Conservation (phyloP, 108 stramenopile species). For the Cyclotella kingstonii region DNA sequence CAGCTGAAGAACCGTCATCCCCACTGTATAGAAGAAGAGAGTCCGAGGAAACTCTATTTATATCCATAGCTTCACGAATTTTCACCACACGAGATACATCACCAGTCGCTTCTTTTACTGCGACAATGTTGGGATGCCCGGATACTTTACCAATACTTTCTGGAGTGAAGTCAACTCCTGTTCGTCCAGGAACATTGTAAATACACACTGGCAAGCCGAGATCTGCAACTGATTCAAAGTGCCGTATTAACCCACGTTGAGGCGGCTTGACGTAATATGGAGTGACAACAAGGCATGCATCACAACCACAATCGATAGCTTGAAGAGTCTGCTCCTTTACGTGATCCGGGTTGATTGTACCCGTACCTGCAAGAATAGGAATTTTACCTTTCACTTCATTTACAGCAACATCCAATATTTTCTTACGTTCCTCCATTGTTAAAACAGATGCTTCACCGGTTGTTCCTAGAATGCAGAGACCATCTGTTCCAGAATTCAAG, state of each 20-base stretch:
- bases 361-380: slow-evolving; percentile 65
- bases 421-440: slow-evolving; percentile 54
- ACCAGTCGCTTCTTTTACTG: slow-evolving; percentile 72
- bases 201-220: slow-evolving; percentile 69
- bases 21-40: slow-evolving; percentile 70
- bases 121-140: slow-evolving; percentile 59
- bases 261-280: slow-evolving; percentile 86
- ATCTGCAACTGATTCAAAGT: slow-evolving; percentile 65
- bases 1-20: slow-evolving; percentile 62
- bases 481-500: slow-evolving; percentile 62
- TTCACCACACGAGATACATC: slow-evolving; percentile 58
- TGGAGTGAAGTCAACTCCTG: slow-evolving; percentile 52
- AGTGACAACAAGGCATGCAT: slow-evolving; percentile 78
- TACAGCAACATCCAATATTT: slow-evolving; percentile 51
- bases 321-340: slow-evolving; percentile 56
- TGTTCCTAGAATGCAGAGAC: slow-evolving; percentile 71
- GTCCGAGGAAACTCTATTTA: slow-evolving; percentile 23
- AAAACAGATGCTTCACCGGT: slow-evolving; percentile 73
- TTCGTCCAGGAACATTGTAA: slow-evolving; percentile 80
- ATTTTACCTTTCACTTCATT: slow-evolving; percentile 62
- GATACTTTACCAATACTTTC: slow-evolving; percentile 51
- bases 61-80: slow-evolving; percentile 38
- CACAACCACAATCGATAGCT: slow-evolving; percentile 66
- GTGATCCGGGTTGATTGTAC: slow-evolving; percentile 53
- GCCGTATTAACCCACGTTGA: slow-evolving; percentile 63